Evolutionary conservation across 2,329 filamentous ascomycete species (phyloP).

Genomic region (Colletotrichum liriopes): DNA sequence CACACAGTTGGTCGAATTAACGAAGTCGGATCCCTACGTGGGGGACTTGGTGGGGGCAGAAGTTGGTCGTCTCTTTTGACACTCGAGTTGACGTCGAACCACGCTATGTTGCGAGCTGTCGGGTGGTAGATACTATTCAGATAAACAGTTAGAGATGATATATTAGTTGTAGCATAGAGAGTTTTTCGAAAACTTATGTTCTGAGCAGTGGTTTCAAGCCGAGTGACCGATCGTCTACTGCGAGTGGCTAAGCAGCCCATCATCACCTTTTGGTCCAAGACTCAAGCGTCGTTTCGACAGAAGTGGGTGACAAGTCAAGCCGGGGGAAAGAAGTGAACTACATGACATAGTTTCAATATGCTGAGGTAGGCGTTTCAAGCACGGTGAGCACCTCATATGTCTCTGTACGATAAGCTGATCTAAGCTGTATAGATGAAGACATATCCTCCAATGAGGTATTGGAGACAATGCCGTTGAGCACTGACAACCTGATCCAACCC

Average conservation of each 20-base stretch:
- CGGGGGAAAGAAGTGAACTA: background rate
- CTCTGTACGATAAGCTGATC: background rate
- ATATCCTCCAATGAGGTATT: background rate
- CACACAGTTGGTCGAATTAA: background rate
- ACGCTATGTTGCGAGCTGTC: background rate
- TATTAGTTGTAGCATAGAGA: background rate
- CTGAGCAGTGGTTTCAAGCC: background rate
- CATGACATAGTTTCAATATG: background rate
- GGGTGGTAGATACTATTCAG: too few species aligned
- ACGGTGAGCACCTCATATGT: too few species aligned
- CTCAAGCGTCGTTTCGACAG: background rate
- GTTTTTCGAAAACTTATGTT: background rate
- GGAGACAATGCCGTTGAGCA: slow-evolving; percentile 12
- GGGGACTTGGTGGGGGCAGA: background rate
- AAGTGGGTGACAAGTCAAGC: background rate
- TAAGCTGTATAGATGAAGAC: background rate
- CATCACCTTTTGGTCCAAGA: background rate
- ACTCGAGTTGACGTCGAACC: background rate
- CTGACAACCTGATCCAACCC: background rate
- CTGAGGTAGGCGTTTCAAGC: too few species aligned
- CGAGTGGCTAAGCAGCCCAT: background rate
- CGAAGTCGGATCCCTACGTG: background rate
- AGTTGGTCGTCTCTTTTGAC: background rate
- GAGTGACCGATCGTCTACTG: too few species aligned
- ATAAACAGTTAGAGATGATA: background rate